Evolutionary conservation across 2,329 filamentous ascomycete genomes (phyloP).

Genomic region (Alternaria rosae): DNA sequence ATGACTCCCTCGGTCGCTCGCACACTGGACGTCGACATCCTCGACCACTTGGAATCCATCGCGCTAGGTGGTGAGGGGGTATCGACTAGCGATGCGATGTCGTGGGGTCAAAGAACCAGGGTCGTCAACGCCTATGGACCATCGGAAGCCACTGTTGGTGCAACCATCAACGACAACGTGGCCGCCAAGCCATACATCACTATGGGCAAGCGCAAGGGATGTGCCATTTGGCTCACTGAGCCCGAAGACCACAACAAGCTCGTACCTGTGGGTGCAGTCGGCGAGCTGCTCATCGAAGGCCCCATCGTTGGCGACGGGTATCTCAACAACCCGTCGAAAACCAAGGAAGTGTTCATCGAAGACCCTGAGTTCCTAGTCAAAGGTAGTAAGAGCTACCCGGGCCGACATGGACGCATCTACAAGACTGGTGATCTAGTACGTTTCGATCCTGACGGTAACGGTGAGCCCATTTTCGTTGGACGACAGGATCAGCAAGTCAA

Average conservation of each 20-base stretch:
- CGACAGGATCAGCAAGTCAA: conserved; percentile 51
- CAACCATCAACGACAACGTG: conserved; percentile 42
- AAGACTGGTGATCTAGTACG: conserved; percentile 46
- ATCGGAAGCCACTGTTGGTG: conserved; percentile 48
- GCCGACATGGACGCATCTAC: conserved; percentile 56
- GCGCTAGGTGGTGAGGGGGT: conserved; percentile 51
- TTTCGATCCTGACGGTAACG: conserved; percentile 59
- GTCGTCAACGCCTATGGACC: conserved; percentile 49
- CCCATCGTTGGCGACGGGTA: conserved; percentile 56
- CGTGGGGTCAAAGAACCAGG: conserved; percentile 55
- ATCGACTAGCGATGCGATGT: conserved; percentile 40
- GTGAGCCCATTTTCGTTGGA: conserved; percentile 47
- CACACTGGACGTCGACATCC: conserved; percentile 45
- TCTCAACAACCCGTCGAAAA: conserved; percentile 47
- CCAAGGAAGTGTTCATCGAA: conserved; percentile 52
- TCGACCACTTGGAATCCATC: conserved; percentile 55
- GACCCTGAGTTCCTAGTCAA: conserved; percentile 65
- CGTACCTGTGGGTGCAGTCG: conserved; percentile 50
- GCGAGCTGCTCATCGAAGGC: conserved; percentile 67
- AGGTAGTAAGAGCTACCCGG: conserved; percentile 66
- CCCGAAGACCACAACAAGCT: conserved; percentile 49
- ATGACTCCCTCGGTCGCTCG: conserved; percentile 51
- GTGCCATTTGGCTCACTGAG: conserved; percentile 52
- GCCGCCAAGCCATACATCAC: conserved; percentile 43
- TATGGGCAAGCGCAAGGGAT: conserved; percentile 48